Percentiles rank a stretch among this genome's conserved stretches.
Conservation (phyloP, 2,329 filamentous ascomycete species). For the Botryosphaeria dothidea region DNA sequence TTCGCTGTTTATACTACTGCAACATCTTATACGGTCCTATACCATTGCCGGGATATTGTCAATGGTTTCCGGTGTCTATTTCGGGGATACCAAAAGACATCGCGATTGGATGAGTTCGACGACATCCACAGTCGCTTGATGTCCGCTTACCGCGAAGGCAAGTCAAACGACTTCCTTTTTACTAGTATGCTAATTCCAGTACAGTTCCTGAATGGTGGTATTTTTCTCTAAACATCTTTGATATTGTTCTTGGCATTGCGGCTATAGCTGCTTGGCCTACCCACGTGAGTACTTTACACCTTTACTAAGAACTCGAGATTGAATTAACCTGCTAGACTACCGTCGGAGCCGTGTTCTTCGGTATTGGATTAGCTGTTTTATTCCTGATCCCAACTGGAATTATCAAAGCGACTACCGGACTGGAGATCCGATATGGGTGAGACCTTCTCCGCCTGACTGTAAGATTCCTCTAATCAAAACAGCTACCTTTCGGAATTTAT, state of each 20-base stretch:
- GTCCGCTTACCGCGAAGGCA: constrained; percentile 32
- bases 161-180: too few species aligned
- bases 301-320: too few species aligned
- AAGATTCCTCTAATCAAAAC: too few species aligned
- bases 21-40: constrained; percentile 37
- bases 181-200: too few species aligned
- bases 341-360: constrained; percentile 54
- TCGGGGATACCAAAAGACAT: background rate
- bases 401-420: constrained; percentile 56
- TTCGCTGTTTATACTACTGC: constrained; percentile 41
- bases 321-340: too few species aligned
- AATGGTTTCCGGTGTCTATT: background rate
- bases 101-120: constrained; percentile 24
- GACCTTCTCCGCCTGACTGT: too few species aligned
- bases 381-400: constrained; percentile 57
- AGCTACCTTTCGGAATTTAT: too few species aligned
- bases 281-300: too few species aligned
- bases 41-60: constrained; percentile 33
- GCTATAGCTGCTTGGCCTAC: constrained; percentile 54
- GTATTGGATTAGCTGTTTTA: constrained; percentile 51
- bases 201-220: constrained; percentile 41
- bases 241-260: constrained; percentile 46
- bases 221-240: constrained; percentile 56
- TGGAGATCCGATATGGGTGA: too few species aligned
- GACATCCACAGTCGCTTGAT: constrained; percentile 38